Base-by-base conservation (phyloP, 108 stramenopile genomes). In the Aurantiochytrium sp. region DNA sequence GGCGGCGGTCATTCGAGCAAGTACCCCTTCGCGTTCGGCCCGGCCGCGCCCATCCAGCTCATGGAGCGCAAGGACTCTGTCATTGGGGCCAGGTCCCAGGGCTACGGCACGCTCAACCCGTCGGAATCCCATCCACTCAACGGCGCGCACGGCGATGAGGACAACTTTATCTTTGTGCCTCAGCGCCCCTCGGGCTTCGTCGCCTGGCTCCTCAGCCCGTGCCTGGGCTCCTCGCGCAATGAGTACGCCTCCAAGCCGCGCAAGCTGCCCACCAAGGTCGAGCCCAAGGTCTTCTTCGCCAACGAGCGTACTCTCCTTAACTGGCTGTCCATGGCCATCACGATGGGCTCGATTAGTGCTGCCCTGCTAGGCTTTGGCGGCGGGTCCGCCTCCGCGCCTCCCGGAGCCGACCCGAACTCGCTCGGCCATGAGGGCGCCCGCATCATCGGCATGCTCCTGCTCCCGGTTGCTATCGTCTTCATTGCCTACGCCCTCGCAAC, bases 251-350 rank as follows among this genome's bases (percentile, higher is more conserved):
- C 30, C 92, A 21, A 95, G 95, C 88, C 94, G 93, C 24, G 96
- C 95, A 87, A 96, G 95, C 89, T 92, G 90, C 39, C 89, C 92
- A 27, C 92, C 87, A 97, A 97, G 93, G 95, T 99, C 55, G 98
- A 99, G 90, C 98, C 98, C 42, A 99, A 99, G 91, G 89, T 96
- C 24, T 97, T 97, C 93, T 96, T 99, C 89, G 98, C 98, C 69
- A 97, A 97, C 88, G 98, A 99, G 91, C 95, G 98, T 55, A 98
- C 97, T 22, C 97, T 96, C 87, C 86, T 99, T 55, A 96, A 97
- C 86, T 99, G 97, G 97, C 89, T 97, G 50, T 95, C 96, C 90
- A 91, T 93, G 41, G 95, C 93, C 39, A 94, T 96, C n/a, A 93
- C 95, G 4, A 87, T 97, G 41, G 94, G 92, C 65, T 92, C 95